phyloP scores from a whole-genome alignment of 208 protist species.

The Crithidia bombi region DNA sequence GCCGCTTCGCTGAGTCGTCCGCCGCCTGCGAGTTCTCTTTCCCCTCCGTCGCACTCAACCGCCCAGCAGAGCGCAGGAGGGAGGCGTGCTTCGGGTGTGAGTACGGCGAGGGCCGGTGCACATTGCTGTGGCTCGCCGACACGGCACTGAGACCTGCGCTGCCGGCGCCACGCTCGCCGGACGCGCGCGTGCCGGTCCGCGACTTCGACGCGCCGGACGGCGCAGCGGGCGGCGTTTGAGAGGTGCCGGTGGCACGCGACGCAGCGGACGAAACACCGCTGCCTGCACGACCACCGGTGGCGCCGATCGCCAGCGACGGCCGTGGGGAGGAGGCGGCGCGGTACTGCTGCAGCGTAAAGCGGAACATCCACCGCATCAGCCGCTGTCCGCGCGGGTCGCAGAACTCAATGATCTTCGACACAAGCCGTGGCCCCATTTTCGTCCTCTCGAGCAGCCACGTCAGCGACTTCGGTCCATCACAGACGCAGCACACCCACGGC shows the following conservation, averaged over 20 bases:
- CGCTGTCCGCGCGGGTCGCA: conserved; percentile 68
- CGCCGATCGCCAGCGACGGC: conserved; percentile 13
- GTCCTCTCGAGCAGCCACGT: conserved; percentile 75
- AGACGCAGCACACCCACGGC: conserved; percentile 67
- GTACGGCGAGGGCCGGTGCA: conserved; percentile 15
- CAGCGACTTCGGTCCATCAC: conserved; percentile 48
- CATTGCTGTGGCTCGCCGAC: conserved; percentile 20
- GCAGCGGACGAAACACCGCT: conserved; percentile 13
- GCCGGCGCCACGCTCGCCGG: conserved; percentile 9
- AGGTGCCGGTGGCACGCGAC: conserved; percentile 2
- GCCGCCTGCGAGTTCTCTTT: conserved; percentile 23
- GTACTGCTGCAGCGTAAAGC: conserved; percentile 43
- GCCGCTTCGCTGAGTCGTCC: conserved; percentile 17
- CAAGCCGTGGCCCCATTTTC: conserved; percentile 45
- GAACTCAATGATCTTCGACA: conserved; percentile 67
- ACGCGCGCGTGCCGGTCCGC: conserved; percentile 13
- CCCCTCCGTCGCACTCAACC: background rate
- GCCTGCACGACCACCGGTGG: conserved; percentile 9
- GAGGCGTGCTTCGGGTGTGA: conserved; percentile 30
- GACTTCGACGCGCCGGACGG: conserved; percentile 3
- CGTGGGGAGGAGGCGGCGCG: conserved; percentile 23
- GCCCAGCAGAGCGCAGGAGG: conserved; percentile 1
- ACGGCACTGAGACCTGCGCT: conserved; percentile 18
- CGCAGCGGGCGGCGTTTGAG: conserved; percentile 21
- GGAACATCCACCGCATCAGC: conserved; percentile 74